Evolutionary conservation across 192 early-diverging fungal species (phyloP).

Genomic region (Coemansia sp.): DNA sequence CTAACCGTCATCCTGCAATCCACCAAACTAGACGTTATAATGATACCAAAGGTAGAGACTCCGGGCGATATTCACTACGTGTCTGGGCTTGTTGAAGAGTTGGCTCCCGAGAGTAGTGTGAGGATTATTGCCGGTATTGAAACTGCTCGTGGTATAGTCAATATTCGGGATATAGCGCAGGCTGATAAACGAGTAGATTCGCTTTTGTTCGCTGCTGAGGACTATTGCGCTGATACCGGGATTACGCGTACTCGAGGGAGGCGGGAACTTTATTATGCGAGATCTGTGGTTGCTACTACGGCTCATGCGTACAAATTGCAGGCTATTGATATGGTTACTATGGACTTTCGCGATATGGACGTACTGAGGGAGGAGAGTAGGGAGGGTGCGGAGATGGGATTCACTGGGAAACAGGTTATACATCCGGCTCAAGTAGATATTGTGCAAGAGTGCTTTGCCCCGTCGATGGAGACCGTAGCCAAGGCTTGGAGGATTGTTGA

Average conservation of each 20-base stretch:
- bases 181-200: slow-evolving; percentile 79
- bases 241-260: slow-evolving; percentile 74
- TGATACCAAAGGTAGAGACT: slow-evolving; percentile 89
- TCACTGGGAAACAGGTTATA: slow-evolving; percentile 95
- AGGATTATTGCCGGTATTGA: slow-evolving; percentile 89
- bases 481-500: slow-evolving; percentile 73
- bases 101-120: slow-evolving; percentile 68
- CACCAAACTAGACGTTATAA: slow-evolving; percentile 66
- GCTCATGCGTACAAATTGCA: slow-evolving; percentile 86
- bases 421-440: slow-evolving; percentile 87
- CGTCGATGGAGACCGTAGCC: slow-evolving; percentile 66
- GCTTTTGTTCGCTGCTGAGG: slow-evolving; percentile 92
- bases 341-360: slow-evolving; percentile 77
- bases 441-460: slow-evolving; percentile 80
- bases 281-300: slow-evolving; percentile 77
- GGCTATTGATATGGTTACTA: slow-evolving; percentile 93
- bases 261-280: slow-evolving; percentile 77
- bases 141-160: slow-evolving; percentile 84
- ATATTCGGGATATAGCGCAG: slow-evolving; percentile 81
- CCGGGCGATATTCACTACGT: slow-evolving; percentile 80
- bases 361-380: slow-evolving; percentile 78
- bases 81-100: slow-evolving; percentile 68
- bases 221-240: slow-evolving; percentile 90
- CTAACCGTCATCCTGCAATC: slow-evolving; percentile 75
- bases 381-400: slow-evolving; percentile 90